Evolutionary conservation across 2,329 filamentous ascomycete genomes (phyloP), one percentile per base, ranked within the genome.

Genomic region (Aspergillus brasiliensis): DNA sequence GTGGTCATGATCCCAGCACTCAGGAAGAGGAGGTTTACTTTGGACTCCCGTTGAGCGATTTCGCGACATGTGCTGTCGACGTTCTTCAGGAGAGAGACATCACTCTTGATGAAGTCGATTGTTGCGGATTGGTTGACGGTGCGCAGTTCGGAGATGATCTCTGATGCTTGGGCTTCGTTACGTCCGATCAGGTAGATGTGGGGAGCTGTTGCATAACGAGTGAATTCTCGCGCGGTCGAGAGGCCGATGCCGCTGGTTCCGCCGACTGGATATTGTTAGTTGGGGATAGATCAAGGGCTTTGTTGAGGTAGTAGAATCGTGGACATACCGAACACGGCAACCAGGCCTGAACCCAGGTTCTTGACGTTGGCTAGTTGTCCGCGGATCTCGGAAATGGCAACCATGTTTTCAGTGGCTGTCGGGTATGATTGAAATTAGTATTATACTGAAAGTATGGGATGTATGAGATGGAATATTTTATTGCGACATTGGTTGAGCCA

Each of bases 181-280:
- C 83, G 78, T 0, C 83, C 83, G 23, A 85, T 64, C 31, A 84
- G 77, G 69, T 86, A 86, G 51, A 84, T 77, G 21, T 72, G 79
- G 0, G 83, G 82, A 0, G 66, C 69, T 1, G 62, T 55, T 1
- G 78, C 71, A 37, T 77, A 65, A 44, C 78, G 75, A 17, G 78
- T 75, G 51, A 85, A 80, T n/a, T 75, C 69, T 57, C 78, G 80
- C 25, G 84, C 70, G 0, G 82, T 78, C 8, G 76, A 69, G 63
- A 83, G 77, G 10, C 82, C 82, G 54, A 86, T 83, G 21, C 83
- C 84, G 25, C 77, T 78, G 1, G 83, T 86, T 40, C 79, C 83
- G 47, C 83, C 82, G 3, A 82, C 67, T 68, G 51, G 27, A 19
- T 2, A 15, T 38, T 37, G 42, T 52, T 51, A 59, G 49, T 19